Evolutionary conservation across 345 rosid genomes (phyloP).

Genomic region (Abelmoschus esculentus): DNA sequence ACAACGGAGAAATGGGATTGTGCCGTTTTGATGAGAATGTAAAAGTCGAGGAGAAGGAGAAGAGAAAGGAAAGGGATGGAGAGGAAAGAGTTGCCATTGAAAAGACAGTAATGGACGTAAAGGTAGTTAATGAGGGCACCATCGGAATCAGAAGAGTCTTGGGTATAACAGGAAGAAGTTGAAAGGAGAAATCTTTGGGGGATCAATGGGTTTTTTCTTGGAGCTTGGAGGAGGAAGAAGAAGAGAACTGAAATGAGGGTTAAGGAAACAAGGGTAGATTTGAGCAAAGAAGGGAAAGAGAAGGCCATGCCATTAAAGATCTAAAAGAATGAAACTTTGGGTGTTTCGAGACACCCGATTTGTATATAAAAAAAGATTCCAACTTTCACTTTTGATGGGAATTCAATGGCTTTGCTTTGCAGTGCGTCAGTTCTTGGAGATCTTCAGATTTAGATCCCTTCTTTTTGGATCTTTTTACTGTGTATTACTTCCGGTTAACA

Average conservation of each 20-base stretch:
- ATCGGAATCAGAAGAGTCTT: slow-evolving; percentile 17
- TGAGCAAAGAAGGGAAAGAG: slow-evolving; percentile 20
- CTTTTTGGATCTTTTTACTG: background rate
- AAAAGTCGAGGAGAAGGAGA: slow-evolving; percentile 61
- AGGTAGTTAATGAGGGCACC: slow-evolving; percentile 56
- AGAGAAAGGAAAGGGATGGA: slow-evolving; percentile 54
- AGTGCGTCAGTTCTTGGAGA: no score
- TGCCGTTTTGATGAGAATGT: slow-evolving; percentile 89
- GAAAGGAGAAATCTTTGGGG: slow-evolving; percentile 46
- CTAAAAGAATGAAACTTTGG: background rate
- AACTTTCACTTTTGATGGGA: no score
- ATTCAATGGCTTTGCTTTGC: background rate
- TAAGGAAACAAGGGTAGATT: slow-evolving; percentile 31
- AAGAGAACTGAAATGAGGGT: slow-evolving; percentile 39
- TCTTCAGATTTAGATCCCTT: no score
- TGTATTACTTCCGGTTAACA: background rate
- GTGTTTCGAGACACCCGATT: background rate
- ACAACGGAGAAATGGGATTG: slow-evolving; percentile 84
- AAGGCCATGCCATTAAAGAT: slow-evolving; percentile 29
- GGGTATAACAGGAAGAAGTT: slow-evolving; percentile 32
- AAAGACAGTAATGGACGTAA: slow-evolving; percentile 57
- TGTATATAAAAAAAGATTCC: no score
- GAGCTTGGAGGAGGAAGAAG: slow-evolving; percentile 35
- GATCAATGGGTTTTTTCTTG: slow-evolving; percentile 15
- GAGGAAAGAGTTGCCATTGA: slow-evolving; percentile 33